Percentiles rank a stretch among this genome's conserved stretches.
phyloP scores from a whole-genome alignment of 2,329 filamentous ascomycete species.

The Xylariaceae sp. region DNA sequence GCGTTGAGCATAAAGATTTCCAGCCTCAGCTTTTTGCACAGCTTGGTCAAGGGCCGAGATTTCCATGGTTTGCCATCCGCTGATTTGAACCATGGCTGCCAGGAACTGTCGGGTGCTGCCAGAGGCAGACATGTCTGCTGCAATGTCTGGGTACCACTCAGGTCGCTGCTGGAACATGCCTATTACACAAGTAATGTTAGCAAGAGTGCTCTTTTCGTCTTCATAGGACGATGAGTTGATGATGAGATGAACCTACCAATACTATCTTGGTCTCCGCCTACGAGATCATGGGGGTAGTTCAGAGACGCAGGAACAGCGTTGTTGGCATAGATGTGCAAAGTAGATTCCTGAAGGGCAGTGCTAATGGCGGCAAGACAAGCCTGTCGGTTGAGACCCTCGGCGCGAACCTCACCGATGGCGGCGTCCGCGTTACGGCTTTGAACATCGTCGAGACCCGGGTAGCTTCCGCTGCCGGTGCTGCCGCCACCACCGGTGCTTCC shows the following conservation, averaged over 20 bases:
- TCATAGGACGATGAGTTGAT: no score
- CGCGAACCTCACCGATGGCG: conserved; percentile 7
- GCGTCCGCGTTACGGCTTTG: conserved; percentile 7
- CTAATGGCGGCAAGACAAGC: conserved; percentile 10
- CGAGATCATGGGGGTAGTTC: conserved; percentile 9
- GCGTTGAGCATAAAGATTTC: no score
- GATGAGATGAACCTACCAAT: conserved; percentile 9
- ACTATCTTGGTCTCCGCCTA: conserved; percentile 9
- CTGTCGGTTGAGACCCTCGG: conserved; percentile 8
- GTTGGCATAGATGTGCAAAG: conserved; percentile 10
- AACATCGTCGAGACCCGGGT: conserved; percentile 6
- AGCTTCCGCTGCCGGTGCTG: conserved; percentile 4
- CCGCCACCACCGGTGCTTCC: not conserved
- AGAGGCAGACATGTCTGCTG: no score
- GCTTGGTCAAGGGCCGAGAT: no score
- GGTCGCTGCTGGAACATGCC: no score
- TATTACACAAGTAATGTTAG: no score
- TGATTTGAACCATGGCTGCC: no score
- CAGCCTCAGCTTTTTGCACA: no score
- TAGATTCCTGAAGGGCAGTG: conserved; percentile 9
- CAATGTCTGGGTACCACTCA: no score
- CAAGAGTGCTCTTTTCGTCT: no score
- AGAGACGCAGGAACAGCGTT: conserved; percentile 9
- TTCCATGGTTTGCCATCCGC: no score
- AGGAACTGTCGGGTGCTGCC: no score